phyloP scores from a whole-genome alignment of 768 basidiomycete species.

The Xerocomellus dryophilus region DNA sequence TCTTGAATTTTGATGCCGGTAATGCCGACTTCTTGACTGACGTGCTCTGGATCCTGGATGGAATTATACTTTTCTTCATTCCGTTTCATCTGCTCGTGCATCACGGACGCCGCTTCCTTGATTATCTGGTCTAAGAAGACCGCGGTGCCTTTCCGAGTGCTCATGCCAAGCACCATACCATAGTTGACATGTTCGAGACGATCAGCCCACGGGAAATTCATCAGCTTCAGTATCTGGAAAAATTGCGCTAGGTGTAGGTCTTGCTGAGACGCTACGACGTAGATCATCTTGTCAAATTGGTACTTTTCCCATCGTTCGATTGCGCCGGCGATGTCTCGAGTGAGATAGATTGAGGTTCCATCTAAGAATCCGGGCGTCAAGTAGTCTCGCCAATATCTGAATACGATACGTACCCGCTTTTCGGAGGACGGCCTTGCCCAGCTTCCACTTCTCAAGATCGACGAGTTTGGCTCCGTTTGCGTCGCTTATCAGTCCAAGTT shows the following conservation, averaged over 20 bases:
- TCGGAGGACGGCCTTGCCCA: conserved; percentile 85
- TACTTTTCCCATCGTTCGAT: conserved; percentile 90
- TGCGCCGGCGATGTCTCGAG: conserved; percentile 92
- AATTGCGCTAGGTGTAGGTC: conserved; percentile 87
- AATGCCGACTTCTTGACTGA: conserved; percentile 82
- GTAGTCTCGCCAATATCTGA: too few relatives aligned
- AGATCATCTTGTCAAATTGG: conserved; percentile 90
- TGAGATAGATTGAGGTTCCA: conserved; percentile 91
- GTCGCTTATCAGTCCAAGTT: conserved; percentile 73
- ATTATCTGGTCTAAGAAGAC: conserved; percentile 94
- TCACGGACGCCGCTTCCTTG: conserved; percentile 79
- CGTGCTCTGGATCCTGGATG: conserved; percentile 81
- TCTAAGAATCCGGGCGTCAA: conserved; percentile 43
- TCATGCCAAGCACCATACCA: conserved; percentile 93
- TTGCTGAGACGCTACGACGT: conserved; percentile 85
- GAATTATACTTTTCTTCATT: conserved; percentile 91
- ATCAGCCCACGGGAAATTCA: conserved; percentile 87
- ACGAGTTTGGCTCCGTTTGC: conserved; percentile 80
- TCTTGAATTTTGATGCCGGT: conserved; percentile 98
- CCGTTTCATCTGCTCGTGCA: conserved; percentile 96
- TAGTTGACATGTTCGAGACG: conserved; percentile 86
- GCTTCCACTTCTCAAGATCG: conserved; percentile 85
- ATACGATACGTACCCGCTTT: conserved; percentile 61
- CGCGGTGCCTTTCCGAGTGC: conserved; percentile 87
- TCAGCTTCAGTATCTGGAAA: conserved; percentile 88